Conservation (phyloP, 768 basidiomycete genomes). For the Mycena latifolia region DNA sequence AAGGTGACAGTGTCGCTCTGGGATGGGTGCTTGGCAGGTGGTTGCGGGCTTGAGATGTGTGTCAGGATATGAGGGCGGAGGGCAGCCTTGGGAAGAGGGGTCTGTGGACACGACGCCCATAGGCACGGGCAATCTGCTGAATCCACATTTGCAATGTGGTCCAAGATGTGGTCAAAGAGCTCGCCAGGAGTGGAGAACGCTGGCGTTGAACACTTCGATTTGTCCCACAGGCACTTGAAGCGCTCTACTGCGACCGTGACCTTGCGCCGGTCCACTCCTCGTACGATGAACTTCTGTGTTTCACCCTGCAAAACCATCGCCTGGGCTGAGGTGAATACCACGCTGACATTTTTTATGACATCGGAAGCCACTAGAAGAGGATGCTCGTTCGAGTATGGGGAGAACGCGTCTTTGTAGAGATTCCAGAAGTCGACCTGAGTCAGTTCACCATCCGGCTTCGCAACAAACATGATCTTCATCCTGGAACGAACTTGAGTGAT, state of each 20-base stretch:
- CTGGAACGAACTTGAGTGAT: constrained; percentile 53
- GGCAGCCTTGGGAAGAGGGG: constrained; percentile 58
- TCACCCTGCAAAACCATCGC: constrained; percentile 87
- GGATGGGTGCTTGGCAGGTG: constrained; percentile 68
- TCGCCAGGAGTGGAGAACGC: constrained; percentile 67
- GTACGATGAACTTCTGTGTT: constrained; percentile 86
- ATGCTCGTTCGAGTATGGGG: constrained; percentile 66
- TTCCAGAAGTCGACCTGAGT: constrained; percentile 98
- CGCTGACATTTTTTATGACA: constrained; percentile 92
- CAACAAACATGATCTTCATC: constrained; percentile 93
- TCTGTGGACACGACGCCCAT: constrained; percentile 78
- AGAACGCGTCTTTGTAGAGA: constrained; percentile 88
- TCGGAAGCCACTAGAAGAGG: constrained; percentile 88
- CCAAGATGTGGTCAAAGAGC: constrained; percentile 79
- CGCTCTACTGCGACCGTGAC: constrained; percentile 67
- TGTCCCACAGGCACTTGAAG: constrained; percentile 86
- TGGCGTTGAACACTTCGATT: constrained; percentile 62
- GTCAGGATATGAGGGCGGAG: constrained; percentile 81
- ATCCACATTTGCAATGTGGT: constrained; percentile 64
- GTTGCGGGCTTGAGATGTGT: constrained; percentile 75
- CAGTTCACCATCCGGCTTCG: constrained; percentile 81
- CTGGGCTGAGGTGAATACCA: constrained; percentile 86
- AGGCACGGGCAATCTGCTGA: constrained; percentile 65
- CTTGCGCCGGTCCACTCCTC: constrained; percentile 82
- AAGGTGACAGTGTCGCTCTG: constrained; percentile 83